Evolutionary conservation across 331 rosid genomes (phyloP).

Genomic region (Spiraea crenata): DNA sequence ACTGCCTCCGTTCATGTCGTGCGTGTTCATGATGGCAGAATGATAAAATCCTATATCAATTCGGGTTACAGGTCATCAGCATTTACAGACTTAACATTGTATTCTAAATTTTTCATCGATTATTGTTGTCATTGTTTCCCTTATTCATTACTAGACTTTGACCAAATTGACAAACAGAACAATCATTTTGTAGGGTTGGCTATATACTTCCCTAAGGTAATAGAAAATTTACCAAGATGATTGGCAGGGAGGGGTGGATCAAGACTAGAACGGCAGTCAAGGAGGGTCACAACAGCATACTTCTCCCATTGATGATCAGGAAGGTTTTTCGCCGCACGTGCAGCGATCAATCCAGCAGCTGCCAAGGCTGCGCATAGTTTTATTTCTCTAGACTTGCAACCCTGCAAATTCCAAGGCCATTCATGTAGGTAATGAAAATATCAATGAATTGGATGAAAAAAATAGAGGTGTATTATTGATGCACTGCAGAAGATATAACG

Average conservation of each 20-base stretch:
- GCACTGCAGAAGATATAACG: neutral
- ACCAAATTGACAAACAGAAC: neutral
- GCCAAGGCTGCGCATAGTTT: constrained; percentile 73
- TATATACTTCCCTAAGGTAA: neutral
- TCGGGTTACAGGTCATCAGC: neutral
- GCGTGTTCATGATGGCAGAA: constrained; percentile 80
- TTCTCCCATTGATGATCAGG: constrained; percentile 59
- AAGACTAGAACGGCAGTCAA: constrained; percentile 77
- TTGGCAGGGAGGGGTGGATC: constrained; percentile 63
- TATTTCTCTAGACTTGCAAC: constrained; percentile 72
- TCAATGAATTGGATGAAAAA: neutral
- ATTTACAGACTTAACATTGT: neutral
- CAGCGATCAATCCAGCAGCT: constrained; percentile 78
- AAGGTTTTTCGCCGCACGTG: constrained; percentile 51
- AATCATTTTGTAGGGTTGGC: neutral
- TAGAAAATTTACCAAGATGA: constrained; percentile 53
- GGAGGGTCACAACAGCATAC: constrained; percentile 79
- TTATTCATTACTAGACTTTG: too few species aligned
- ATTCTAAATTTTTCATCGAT: neutral
- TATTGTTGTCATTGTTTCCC: neutral
- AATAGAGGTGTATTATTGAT: neutral
- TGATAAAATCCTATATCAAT: constrained; percentile 79
- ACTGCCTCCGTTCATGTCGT: constrained; percentile 58
- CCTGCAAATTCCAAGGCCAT: constrained; percentile 43
- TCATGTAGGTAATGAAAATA: neutral